Percentiles rank a stretch among this genome's conserved stretches.
These are phyloP conservation scores for Trebouxia gelatinosa DNA, from an alignment of 163 green algal species.

Conservation along the genomic window DNA sequence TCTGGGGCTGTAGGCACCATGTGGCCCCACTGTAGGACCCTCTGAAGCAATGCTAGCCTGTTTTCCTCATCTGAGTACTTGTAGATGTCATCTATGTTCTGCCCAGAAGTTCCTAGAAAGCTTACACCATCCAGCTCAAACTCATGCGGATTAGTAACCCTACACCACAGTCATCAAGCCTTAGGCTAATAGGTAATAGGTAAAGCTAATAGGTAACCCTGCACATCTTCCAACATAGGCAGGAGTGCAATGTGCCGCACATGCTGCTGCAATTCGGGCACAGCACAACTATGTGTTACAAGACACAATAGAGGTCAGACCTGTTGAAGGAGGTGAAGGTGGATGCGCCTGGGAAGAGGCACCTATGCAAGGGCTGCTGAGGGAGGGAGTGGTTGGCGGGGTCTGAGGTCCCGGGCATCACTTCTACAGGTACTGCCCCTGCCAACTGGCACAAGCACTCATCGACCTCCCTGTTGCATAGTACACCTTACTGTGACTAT, in stretches of 20 bases:
- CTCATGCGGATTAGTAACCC: conserved; percentile 89
- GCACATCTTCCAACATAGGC: no score
- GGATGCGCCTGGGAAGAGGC: conserved; percentile 66
- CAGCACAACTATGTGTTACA: not conserved
- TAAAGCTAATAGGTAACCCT: no score
- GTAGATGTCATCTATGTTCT: conserved; percentile 90
- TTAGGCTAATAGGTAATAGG: no score
- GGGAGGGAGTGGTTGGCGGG: conserved; percentile 89
- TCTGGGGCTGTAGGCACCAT: conserved; percentile 92
- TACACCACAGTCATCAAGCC: no score
- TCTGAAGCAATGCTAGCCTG: conserved; percentile 68
- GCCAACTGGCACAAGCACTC: conserved; percentile 70
- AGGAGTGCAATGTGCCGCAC: not conserved
- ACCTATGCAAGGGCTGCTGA: conserved; percentile 86
- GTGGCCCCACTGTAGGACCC: conserved; percentile 83
- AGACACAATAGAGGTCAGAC: not conserved
- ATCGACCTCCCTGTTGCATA: conserved; percentile 68
- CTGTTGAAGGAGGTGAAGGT: conserved; percentile 45
- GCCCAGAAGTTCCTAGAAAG: conserved; percentile 90
- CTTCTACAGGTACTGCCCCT: conserved; percentile 81
- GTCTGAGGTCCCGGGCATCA: conserved; percentile 93
- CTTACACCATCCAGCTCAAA: conserved; percentile 77
- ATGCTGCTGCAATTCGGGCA: not conserved
- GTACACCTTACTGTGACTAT: no score
- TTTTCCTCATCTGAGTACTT: conserved; percentile 50